Conservation (phyloP, 805 yeast genomes). For the Saccharomyces kudriavzevii region DNA sequence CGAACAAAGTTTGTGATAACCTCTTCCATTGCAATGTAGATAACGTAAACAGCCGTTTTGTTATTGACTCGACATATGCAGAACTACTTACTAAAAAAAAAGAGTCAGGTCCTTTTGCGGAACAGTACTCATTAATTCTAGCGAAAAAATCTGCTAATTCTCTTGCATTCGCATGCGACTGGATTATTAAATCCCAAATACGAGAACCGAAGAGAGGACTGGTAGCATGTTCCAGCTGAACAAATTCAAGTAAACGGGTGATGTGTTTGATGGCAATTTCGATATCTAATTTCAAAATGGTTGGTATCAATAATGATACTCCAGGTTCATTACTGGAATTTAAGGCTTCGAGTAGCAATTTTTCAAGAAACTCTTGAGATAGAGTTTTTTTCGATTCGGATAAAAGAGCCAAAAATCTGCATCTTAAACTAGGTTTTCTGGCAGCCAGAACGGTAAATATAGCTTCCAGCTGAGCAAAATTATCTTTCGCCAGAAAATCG, state of each 20-base stretch:
- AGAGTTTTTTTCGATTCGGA: constrained; percentile 44
- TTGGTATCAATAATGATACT: constrained; percentile 41
- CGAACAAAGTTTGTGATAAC: constrained; percentile 18
- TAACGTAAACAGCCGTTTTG: constrained; percentile 36
- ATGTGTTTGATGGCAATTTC: constrained; percentile 47
- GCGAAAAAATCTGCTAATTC: constrained; percentile 44
- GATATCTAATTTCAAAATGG: constrained; percentile 46
- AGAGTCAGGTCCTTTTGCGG: not conserved
- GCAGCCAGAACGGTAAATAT: constrained; percentile 38
- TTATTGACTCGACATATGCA: constrained; percentile 31
- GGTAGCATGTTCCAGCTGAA: not conserved
- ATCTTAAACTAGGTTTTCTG: constrained; percentile 34
- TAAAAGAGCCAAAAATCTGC: constrained; percentile 40
- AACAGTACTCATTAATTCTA: constrained; percentile 34
- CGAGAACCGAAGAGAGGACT: not conserved
- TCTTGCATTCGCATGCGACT: constrained; percentile 49
- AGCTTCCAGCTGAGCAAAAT: constrained; percentile 36
- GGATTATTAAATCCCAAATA: constrained; percentile 32
- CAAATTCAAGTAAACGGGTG: constrained; percentile 8
- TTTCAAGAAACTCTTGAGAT: constrained; percentile 42
- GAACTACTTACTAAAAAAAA: constrained; percentile 17
- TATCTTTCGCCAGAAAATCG: constrained; percentile 16
- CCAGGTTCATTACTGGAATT: constrained; percentile 7
- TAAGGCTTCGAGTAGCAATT: constrained; percentile 12
- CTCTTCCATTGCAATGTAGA: constrained; percentile 40